phyloP scores from a whole-genome alignment of 2,329 filamentous ascomycete species.

The Paramyrothecium sp. region DNA sequence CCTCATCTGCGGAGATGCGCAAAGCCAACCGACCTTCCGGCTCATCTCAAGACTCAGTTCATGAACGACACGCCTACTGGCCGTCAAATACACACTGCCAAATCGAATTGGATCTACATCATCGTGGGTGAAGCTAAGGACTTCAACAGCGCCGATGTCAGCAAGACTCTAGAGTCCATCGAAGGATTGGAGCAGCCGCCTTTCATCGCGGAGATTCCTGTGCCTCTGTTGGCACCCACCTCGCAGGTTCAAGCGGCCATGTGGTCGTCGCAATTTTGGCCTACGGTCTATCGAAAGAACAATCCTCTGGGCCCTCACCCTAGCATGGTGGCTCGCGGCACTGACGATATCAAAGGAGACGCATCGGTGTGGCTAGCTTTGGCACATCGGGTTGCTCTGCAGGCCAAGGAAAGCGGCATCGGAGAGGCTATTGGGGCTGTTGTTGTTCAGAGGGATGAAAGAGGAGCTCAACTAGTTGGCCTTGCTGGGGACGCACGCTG shows the following conservation, averaged over 20 bases:
- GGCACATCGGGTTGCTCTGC: slow-evolving; percentile 61
- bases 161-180: slow-evolving; percentile 42
- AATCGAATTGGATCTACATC: slow-evolving; percentile 61
- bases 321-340: slow-evolving; percentile 67
- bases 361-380: slow-evolving; percentile 66
- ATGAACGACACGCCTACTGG: slow-evolving; percentile 57
- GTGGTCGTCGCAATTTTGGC: slow-evolving; percentile 80
- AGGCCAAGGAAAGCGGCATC: slow-evolving; percentile 55
- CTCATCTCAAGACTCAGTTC: slow-evolving; percentile 60
- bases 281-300: slow-evolving; percentile 80
- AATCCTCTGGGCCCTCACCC: slow-evolving; percentile 86
- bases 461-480: slow-evolving; percentile 59
- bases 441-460: slow-evolving; percentile 63
- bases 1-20: slow-evolving; percentile 75
- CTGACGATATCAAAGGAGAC: slow-evolving; percentile 64
- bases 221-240: slow-evolving; percentile 72
- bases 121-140: slow-evolving; percentile 50
- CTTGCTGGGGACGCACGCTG: slow-evolving; percentile 76
- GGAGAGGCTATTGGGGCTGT: slow-evolving; percentile 74
- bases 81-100: slow-evolving; percentile 56
- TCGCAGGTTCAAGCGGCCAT: slow-evolving; percentile 71
- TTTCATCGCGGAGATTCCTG: slow-evolving; percentile 62
- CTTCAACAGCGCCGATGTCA: slow-evolving; percentile 53
- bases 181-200: slow-evolving; percentile 52
- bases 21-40: slow-evolving; percentile 66